These are phyloP conservation scores for Coelastrella sp. DNA, from an alignment of 139 green algal genomes.

Conservation along the genomic window DNA sequence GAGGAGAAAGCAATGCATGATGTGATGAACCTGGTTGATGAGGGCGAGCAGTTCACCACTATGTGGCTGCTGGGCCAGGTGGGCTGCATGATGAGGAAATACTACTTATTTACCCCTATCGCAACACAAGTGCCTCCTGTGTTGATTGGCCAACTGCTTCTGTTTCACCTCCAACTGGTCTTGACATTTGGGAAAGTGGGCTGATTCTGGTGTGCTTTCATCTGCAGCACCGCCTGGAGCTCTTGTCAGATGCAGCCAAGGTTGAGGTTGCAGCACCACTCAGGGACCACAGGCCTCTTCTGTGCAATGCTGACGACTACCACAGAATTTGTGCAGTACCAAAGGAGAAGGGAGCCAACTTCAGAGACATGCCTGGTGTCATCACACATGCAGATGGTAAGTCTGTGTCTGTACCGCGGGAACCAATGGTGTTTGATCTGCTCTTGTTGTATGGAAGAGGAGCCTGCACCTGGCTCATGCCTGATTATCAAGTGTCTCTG, in stretches of 20 bases:
- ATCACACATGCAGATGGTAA: constrained; percentile 53
- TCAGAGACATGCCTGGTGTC: constrained; percentile 67
- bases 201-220: not conserved
- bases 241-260: not conserved
- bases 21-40: not conserved
- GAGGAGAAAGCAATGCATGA: not conserved
- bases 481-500: not conserved
- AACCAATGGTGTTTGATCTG: not conserved
- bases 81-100: not conserved
- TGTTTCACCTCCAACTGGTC: not conserved
- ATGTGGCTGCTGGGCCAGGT: constrained; percentile 13
- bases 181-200: too few relatives aligned
- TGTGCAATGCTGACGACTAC: constrained; percentile 68
- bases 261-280: constrained; percentile 15
- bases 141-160: not conserved
- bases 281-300: constrained; percentile 65
- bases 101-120: not conserved
- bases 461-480: too few relatives aligned
- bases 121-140: not conserved
- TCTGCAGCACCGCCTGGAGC: not conserved
- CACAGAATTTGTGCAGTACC: constrained; percentile 70
- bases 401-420: not conserved
- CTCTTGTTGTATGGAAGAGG: too few relatives aligned
- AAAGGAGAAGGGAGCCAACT: constrained; percentile 59
- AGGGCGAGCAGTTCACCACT: not conserved